phyloP scores from a whole-genome alignment of 2,329 filamentous ascomycete genomes.

The Iodosphaeria phyllophila region DNA sequence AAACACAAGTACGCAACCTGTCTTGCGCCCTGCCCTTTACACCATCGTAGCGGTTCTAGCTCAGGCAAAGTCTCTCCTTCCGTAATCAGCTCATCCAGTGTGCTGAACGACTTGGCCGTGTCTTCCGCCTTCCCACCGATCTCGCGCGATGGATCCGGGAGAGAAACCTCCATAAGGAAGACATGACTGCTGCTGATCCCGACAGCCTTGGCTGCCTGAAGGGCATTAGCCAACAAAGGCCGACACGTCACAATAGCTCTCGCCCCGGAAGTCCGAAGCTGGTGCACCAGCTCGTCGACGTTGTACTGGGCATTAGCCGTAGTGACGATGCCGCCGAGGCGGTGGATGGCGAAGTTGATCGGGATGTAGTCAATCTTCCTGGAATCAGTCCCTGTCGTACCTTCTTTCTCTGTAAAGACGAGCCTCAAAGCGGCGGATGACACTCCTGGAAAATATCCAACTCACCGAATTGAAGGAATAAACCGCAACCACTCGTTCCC shows the following conservation, averaged over 20 bases:
- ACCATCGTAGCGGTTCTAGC: slow-evolving; percentile 33
- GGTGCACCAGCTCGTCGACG: slow-evolving; percentile 44
- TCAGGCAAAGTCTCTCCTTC: slow-evolving; percentile 31
- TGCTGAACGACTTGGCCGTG: slow-evolving; percentile 31
- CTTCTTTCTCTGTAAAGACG: no score
- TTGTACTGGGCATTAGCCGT: slow-evolving; percentile 57
- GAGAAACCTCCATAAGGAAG: slow-evolving; percentile 42
- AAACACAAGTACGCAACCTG: slow-evolving; percentile 56
- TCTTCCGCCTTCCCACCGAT: no score
- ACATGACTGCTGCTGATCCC: slow-evolving; percentile 42
- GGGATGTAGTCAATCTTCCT: slow-evolving; percentile 43
- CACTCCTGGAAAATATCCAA: not conserved
- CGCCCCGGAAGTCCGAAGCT: slow-evolving; percentile 44
- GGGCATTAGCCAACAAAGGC: slow-evolving; percentile 39
- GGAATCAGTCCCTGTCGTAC: no score
- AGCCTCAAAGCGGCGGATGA: no score
- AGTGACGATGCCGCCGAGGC: slow-evolving; percentile 45
- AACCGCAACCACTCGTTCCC: slow-evolving; percentile 57
- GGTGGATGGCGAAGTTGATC: slow-evolving; percentile 48
- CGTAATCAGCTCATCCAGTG: slow-evolving; percentile 40
- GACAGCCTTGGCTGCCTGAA: slow-evolving; percentile 40
- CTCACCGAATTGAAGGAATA: slow-evolving; percentile 51
- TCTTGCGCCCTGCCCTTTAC: slow-evolving; percentile 37
- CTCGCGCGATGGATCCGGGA: no score
- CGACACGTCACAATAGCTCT: slow-evolving; percentile 52